Percentiles rank a stretch among this genome's conserved stretches.
These are phyloP conservation scores for Casuarina cunninghamiana DNA, from an alignment of 306 rosid species.

Conservation along the genomic window DNA sequence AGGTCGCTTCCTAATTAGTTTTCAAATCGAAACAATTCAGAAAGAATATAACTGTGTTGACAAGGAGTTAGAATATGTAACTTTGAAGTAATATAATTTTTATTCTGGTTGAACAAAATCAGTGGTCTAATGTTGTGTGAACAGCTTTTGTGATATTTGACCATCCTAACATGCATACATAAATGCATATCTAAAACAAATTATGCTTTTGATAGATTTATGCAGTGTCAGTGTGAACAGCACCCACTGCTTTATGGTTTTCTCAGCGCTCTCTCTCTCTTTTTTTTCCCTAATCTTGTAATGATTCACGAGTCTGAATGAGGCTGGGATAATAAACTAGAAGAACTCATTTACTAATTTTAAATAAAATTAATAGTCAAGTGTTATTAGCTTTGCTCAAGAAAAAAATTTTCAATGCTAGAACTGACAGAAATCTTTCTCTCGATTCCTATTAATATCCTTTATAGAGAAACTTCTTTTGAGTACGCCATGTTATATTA, in stretches of 20 bases:
- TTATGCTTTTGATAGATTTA: neutral
- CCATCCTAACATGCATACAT: neutral
- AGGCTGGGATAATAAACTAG: neutral
- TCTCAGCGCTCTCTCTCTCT: neutral
- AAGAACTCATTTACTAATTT: too few species aligned
- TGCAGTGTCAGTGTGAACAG: neutral
- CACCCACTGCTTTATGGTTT: neutral
- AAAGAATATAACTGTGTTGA: conserved; percentile 7
- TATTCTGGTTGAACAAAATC: neutral
- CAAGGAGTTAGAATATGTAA: neutral
- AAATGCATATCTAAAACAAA: neutral
- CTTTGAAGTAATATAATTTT: neutral
- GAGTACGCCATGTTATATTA: neutral
- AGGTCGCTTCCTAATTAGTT: conserved; percentile 48
- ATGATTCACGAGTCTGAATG: conserved; percentile 2
- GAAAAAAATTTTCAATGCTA: neutral
- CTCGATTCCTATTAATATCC: neutral
- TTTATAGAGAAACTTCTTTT: neutral
- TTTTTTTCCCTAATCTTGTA: neutral
- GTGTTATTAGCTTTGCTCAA: neutral
- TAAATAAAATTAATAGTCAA: too few species aligned
- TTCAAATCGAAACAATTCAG: neutral
- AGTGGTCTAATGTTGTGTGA: neutral
- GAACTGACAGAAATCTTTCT: neutral
- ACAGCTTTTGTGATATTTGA: conserved; percentile 5